These are phyloP conservation scores for Psidium guajava DNA, from an alignment of 345 rosid genomes.

Conservation along the genomic window DNA sequence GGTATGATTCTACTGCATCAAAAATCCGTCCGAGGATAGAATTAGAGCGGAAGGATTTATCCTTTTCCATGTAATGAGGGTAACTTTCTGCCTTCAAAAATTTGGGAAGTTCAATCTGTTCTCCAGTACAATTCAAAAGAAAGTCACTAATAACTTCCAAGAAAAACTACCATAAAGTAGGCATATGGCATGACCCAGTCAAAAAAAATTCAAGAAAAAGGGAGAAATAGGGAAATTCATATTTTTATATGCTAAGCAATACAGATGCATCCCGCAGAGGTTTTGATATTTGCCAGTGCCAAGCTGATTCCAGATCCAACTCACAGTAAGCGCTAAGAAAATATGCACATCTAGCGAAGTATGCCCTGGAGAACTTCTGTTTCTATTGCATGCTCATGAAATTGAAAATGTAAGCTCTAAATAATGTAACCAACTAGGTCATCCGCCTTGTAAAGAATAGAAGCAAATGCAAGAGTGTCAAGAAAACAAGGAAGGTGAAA, in stretches of 20 bases:
- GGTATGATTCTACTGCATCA: neutral
- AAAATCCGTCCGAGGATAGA: neutral
- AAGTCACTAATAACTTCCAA: neutral
- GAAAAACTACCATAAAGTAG: neutral
- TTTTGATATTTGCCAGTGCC: too few species aligned
- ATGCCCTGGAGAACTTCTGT: neutral
- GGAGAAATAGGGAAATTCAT: neutral
- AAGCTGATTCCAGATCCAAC: neutral
- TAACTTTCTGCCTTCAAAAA: neutral
- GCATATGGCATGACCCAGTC: neutral
- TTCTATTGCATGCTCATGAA: neutral
- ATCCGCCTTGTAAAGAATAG: neutral
- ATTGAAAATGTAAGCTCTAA: neutral
- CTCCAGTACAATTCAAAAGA: neutral
- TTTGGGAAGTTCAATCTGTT: neutral
- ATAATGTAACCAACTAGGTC: neutral
- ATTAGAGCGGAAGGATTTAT: neutral
- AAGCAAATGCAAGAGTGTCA: neutral
- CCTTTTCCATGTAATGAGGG: neutral
- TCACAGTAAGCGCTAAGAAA: neutral
- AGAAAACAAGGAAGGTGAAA: neutral
- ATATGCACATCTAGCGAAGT: neutral
- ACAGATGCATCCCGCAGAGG: too few species aligned
- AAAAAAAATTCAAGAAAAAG: neutral
- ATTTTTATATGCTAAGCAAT: neutral